Percentiles rank a stretch among this genome's conserved stretches.
Conservation (phyloP, 73 alveolate species). For the Paramecium sonneborni region DNA sequence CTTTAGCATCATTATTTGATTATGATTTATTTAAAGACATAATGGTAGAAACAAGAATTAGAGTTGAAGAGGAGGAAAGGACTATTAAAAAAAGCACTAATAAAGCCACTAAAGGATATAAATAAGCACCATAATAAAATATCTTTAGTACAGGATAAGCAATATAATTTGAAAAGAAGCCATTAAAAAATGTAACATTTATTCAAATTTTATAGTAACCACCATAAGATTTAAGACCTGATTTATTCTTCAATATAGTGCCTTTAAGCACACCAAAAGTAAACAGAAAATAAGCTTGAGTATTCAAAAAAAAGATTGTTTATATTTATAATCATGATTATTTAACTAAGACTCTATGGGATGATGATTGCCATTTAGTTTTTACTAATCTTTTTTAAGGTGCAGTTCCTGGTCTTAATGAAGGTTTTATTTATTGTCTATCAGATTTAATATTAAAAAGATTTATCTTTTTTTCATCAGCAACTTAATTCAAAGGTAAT, state of each 20-base stretch:
- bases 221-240: constrained; percentile 33
- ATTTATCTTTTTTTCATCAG: not conserved
- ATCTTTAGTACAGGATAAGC: not conserved
- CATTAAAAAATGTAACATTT: not conserved
- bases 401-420: not conserved
- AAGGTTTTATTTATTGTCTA: not conserved
- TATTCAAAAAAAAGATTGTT: not conserved
- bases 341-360: not conserved
- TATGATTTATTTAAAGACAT: constrained; percentile 51
- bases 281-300: constrained; percentile 29
- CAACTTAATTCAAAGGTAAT: not conserved
- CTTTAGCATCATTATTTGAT: constrained; percentile 25
- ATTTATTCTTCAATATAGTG: constrained; percentile 22
- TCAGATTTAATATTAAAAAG: not conserved
- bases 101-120: constrained; percentile 42
- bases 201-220: not conserved
- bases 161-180: not conserved
- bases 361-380: not conserved
- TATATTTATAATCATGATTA: not conserved
- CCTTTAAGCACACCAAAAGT: constrained; percentile 27
- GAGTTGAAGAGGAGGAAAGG: constrained; percentile 43
- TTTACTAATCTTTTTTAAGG: not conserved
- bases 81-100: constrained; percentile 39
- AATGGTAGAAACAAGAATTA: constrained; percentile 33
- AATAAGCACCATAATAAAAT: constrained; percentile 20